A percentile compares a stretch with the other conserved stretches of the same genome.
Conservation (phyloP, 305 asterid genomes). For the Fraxinus platypoda region DNA sequence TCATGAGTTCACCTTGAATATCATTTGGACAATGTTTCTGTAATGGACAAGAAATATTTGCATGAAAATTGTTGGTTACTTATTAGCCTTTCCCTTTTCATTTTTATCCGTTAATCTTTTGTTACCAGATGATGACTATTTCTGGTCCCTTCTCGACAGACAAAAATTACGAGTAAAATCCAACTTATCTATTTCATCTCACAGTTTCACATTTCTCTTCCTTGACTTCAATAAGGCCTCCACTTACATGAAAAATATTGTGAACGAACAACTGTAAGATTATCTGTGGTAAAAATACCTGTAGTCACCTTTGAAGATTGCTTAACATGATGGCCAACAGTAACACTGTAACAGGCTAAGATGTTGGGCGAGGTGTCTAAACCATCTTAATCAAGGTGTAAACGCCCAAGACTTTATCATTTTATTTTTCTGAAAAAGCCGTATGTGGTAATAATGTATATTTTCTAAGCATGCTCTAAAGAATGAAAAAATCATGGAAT, state of each 20-base stretch:
- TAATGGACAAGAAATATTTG: neutral
- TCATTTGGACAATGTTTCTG: neutral
- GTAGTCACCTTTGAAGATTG: too few relatives aligned
- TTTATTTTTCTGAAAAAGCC: too few relatives aligned
- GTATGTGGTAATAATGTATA: neutral
- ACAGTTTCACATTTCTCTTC: neutral
- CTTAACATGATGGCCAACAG: neutral
- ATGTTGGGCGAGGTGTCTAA: neutral
- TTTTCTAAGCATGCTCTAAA: neutral
- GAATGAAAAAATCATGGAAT: neutral
- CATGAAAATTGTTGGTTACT: neutral
- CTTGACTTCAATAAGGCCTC: neutral
- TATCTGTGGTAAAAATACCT: too few relatives aligned
- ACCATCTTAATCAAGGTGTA: too few relatives aligned
- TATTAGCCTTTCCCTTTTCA: neutral
- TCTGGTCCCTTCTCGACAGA: neutral
- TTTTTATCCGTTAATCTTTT: neutral
- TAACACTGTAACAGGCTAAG: neutral
- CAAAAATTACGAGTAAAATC: neutral
- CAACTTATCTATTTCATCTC: neutral
- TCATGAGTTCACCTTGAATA: neutral
- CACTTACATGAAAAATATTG: neutral
- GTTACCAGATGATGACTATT: neutral
- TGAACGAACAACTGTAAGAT: too few relatives aligned
- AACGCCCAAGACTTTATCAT: too few relatives aligned